phyloP scores from a whole-genome alignment of 108 stramenopile genomes.

The Nannochloropsis oceanica region DNA sequence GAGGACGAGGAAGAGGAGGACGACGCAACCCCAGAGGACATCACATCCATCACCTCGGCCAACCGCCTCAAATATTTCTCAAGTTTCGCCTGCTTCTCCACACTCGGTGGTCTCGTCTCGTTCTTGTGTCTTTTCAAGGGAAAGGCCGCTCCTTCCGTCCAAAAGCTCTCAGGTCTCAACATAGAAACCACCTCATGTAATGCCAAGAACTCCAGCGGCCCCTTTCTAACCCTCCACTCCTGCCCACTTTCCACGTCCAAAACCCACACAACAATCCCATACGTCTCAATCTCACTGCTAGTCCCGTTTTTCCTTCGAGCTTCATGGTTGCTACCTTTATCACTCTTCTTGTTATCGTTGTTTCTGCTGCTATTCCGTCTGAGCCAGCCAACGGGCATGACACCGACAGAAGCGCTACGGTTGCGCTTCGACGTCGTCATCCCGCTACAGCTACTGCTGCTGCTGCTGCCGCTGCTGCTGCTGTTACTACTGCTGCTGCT shows the following conservation, averaged over 20 bases:
- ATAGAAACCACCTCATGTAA: not conserved
- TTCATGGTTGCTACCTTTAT: not conserved
- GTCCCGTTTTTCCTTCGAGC: too few relatives aligned
- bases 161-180: not conserved
- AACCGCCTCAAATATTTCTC: not conserved
- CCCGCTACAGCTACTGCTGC: not conserved
- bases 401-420: not conserved
- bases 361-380: not conserved
- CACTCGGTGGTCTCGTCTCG: not conserved
- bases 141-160: not conserved
- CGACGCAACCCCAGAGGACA: not conserved
- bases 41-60: not conserved
- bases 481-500: not conserved
- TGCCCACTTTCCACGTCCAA: not conserved
- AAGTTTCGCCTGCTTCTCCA: not conserved
- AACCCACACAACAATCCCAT: not conserved
- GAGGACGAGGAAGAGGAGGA: not conserved
- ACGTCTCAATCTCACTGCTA: not conserved
- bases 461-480: not conserved
- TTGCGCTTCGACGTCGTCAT: not conserved
- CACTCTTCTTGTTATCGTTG: not conserved
- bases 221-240: not conserved
- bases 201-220: not conserved
- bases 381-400: not conserved
- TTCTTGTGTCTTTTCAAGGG: not conserved